These are phyloP conservation scores for Candida piceae DNA, from an alignment of 805 yeast species.

Conservation along the genomic window DNA sequence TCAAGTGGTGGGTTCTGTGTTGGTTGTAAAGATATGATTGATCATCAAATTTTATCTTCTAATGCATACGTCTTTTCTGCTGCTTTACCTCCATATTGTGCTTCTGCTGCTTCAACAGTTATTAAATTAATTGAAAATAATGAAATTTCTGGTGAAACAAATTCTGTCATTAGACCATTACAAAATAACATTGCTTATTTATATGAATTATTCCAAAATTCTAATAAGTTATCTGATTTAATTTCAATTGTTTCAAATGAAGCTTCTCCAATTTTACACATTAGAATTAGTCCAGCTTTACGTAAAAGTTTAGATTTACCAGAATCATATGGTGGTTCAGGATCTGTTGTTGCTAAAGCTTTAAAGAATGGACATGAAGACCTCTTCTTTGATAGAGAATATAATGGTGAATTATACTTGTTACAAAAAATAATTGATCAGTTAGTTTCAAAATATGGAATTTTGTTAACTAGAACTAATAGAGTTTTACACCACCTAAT, in stretches of 20 bases:
- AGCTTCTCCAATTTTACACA: conserved; percentile 65
- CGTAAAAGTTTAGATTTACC: conserved; percentile 46
- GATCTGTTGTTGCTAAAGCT: conserved; percentile 36
- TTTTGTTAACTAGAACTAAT: conserved; percentile 50
- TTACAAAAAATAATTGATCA: conserved; percentile 63
- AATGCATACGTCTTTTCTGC: conserved; percentile 92
- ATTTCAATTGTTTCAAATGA: conserved; percentile 51
- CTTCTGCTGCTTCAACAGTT: conserved; percentile 49
- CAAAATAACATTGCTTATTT: conserved; percentile 36
- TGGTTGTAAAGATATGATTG: conserved; percentile 77
- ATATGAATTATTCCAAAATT: conserved; percentile 36
- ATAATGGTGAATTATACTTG: conserved; percentile 52
- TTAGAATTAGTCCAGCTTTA: conserved; percentile 47
- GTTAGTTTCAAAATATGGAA: conserved; percentile 40
- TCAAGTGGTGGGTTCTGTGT: conserved; percentile 93
- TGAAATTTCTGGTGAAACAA: conserved; percentile 31
- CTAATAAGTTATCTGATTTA: conserved; percentile 31
- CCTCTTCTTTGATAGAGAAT: conserved; percentile 37
- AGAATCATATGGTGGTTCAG: conserved; percentile 42
- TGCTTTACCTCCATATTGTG: conserved; percentile 87
- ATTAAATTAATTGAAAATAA: conserved; percentile 43
- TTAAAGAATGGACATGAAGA: conserved; percentile 40
- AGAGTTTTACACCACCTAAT: conserved; percentile 73
- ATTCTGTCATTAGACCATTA: conserved; percentile 32
- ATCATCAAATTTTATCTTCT: conserved; percentile 88